phyloP scores from a whole-genome alignment of 108 stramenopile species.

The Skeletonema tropicum region DNA sequence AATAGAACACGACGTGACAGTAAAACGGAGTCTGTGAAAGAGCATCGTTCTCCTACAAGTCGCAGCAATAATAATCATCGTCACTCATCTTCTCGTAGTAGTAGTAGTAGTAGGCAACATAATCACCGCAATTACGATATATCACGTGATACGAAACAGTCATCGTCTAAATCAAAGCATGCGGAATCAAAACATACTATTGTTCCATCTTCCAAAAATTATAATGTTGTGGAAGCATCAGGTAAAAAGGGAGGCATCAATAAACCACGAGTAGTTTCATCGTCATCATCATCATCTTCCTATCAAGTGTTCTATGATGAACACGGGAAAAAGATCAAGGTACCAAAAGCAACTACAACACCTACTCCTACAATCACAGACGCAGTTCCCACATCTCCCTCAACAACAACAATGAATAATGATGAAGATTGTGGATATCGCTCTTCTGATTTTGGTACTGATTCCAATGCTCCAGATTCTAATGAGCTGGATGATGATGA shows the following conservation, averaged over 20 bases:
- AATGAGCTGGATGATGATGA: background rate
- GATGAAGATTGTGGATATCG: background rate
- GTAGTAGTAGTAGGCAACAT: background rate
- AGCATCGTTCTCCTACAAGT: background rate
- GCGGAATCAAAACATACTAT: too few species aligned
- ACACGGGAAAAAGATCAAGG: background rate
- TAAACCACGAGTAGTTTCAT: background rate
- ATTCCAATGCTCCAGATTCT: background rate
- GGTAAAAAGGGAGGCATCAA: background rate
- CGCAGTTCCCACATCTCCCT: background rate
- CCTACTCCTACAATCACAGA: background rate
- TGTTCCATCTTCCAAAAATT: background rate
- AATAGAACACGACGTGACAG: background rate
- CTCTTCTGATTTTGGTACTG: slow-evolving; percentile 4
- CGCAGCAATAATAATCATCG: background rate
- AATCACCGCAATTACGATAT: background rate
- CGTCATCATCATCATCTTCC: background rate
- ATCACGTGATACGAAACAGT: background rate
- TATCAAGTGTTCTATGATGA: slow-evolving; percentile 2
- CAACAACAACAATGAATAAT: background rate
- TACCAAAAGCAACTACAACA: background rate
- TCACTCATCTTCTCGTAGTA: background rate
- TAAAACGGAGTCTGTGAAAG: background rate
- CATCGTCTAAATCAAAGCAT: background rate
- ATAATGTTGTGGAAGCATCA: background rate